phyloP scores from a whole-genome alignment of 2,329 filamentous ascomycete species.

The Hypoxylon sp. region DNA sequence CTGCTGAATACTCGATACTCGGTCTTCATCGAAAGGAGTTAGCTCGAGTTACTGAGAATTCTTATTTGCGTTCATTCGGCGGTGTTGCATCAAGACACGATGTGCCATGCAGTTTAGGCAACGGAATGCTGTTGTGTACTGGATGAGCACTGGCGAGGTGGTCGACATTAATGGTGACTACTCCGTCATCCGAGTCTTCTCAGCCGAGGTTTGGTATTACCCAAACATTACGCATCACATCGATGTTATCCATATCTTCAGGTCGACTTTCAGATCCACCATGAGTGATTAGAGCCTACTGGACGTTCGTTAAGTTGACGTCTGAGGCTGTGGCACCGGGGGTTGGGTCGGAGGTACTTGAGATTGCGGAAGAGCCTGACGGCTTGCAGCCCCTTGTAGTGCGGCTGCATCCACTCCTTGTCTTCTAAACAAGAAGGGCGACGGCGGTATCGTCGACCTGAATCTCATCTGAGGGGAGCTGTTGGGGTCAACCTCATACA shows the following conservation, averaged over 20 bases:
- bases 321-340: constrained; percentile 36
- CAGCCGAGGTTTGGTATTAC: constrained; percentile 3
- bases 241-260: background rate
- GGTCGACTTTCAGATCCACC: constrained; percentile 1
- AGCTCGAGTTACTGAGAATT: background rate
- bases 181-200: background rate
- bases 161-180: constrained; percentile 1
- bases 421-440: constrained; percentile 59
- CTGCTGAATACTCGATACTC: background rate
- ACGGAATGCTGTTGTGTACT: background rate
- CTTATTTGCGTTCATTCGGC: background rate
- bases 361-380: constrained; percentile 48
- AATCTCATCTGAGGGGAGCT: constrained; percentile 73
- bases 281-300: background rate
- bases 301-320: constrained; percentile 15
- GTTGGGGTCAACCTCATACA: constrained; percentile 82
- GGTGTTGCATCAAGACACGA: background rate
- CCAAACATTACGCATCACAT: constrained; percentile 6
- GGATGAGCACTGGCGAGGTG: background rate
- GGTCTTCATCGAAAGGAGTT: constrained; percentile 10
- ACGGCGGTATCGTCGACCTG: constrained; percentile 70
- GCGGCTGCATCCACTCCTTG: constrained; percentile 53
- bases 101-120: background rate
- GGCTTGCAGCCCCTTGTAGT: constrained; percentile 43
- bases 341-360: constrained; percentile 36